These are phyloP conservation scores for Choanephora cucurbitarum DNA, from an alignment of 371 early-diverging fungal species.

Conservation along the genomic window DNA sequence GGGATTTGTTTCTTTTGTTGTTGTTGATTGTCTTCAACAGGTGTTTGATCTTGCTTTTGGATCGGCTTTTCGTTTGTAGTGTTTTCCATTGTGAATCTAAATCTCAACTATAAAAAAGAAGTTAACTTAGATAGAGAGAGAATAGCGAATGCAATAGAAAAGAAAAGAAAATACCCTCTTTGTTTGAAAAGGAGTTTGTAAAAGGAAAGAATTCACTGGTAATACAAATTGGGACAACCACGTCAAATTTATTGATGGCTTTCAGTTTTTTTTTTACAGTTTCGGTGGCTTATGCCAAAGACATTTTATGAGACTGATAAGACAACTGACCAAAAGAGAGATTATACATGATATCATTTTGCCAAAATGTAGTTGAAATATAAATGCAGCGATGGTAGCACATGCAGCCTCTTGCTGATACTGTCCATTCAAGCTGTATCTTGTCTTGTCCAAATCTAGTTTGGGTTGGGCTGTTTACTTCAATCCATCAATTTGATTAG, in stretches of 20 bases:
- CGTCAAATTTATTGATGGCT: conserved; percentile 18
- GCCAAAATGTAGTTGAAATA: no score
- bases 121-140: neutral
- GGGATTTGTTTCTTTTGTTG: conserved; percentile 38
- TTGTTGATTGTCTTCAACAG: conserved; percentile 11
- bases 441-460: no score
- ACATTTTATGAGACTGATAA: conserved; percentile 8
- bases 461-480: no score
- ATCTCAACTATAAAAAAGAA: neutral
- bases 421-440: no score
- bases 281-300: conserved; percentile 12
- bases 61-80: conserved; percentile 14
- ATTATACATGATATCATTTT: no score
- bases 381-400: no score
- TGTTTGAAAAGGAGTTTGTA: conserved; percentile 26
- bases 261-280: conserved; percentile 1
- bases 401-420: no score
- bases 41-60: conserved; percentile 15
- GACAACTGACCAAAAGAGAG: no score
- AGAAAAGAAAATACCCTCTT: conserved; percentile 9
- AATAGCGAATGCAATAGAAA: neutral
- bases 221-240: conserved; percentile 17
- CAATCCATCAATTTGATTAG: no score
- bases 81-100: conserved; percentile 20
- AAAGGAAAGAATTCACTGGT: conserved; percentile 16